Conservation (phyloP, 148 eudicot species). For the Tetragonia tetragonoides region DNA sequence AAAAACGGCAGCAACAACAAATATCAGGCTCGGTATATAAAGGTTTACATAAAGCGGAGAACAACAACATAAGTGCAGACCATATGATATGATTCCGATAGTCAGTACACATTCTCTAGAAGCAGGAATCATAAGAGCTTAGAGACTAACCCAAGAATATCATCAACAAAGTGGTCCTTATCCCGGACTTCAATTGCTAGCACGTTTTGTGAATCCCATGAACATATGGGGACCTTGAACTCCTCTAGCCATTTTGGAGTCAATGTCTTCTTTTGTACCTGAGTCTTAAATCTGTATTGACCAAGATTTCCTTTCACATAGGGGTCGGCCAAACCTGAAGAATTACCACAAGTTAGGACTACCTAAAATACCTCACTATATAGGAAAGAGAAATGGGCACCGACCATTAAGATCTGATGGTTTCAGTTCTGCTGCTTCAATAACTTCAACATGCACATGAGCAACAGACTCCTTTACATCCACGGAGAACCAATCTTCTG, state of each 20-base stretch:
- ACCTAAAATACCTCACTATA: not conserved
- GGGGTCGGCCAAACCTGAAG: constrained; percentile 91
- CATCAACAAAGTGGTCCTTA: constrained; percentile 78
- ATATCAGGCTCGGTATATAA: no score
- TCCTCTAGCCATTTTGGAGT: constrained; percentile 92
- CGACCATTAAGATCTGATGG: constrained; percentile 85
- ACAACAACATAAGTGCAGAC: no score
- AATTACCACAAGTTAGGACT: constrained; percentile 21
- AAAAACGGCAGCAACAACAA: no score
- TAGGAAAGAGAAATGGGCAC: constrained; percentile 14
- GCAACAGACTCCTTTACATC: constrained; percentile 83
- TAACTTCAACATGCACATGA: constrained; percentile 66
- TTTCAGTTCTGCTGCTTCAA: constrained; percentile 77
- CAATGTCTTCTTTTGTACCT: constrained; percentile 71
- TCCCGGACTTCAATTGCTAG: constrained; percentile 74
- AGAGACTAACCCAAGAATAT: constrained; percentile 65
- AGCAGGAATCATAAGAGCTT: constrained; percentile 7
- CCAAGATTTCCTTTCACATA: constrained; percentile 87
- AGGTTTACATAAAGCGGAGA: no score
- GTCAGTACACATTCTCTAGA: not conserved
- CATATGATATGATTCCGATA: no score
- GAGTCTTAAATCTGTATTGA: constrained; percentile 68
- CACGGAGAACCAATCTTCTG: constrained; percentile 81
- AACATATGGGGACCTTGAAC: constrained; percentile 69
- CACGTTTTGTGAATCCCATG: constrained; percentile 71